Base-by-base conservation (phyloP, 1,284 basidiomycete genomes). In the Cutaneotrichosporon cavernicola region DNA sequence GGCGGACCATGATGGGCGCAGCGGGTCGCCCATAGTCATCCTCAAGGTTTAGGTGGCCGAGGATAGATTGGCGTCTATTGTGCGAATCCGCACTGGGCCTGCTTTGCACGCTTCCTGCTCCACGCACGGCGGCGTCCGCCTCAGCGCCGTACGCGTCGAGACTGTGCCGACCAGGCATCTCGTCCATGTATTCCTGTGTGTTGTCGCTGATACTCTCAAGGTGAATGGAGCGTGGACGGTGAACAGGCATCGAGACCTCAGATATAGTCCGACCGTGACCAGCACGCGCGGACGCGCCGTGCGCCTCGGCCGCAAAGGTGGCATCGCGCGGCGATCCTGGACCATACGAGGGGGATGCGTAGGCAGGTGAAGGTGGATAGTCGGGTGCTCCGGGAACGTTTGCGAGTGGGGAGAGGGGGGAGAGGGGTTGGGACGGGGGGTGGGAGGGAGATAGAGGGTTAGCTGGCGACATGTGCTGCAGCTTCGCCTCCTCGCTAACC, bases 1-100 rank as follows among this genome's bases (percentile, higher is more conserved):
- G 53, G 8, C 73, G 73, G 1, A 74, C 65, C 70, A 76, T 70
- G 50, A 71, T 59, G 2, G 73, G 70, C 56, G 67, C 62, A 10
- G 60, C 58, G 13, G 63, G 63, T 49, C 32, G 63, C n/a, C 64
- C 57, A 18, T 63, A 38, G 56, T 55, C 38, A 40, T 63, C 65
- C 32, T 58, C 53, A 43, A 60, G 53, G 22, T 32, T 58, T 60
- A 69, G 52, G 56, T 22, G 22, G 38, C 67, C 63, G 10, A 70
- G 69, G 30, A 22, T 14, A 6, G 46, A 36, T 7, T 34, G 13
- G 30, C 57, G 38, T 11, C 46, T 50, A 11, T 53, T 53, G 14
- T 31, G 30, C 31, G 30, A 31, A n/a, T 53, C 51, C 30, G 18
- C 30, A 18, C 51, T 53, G 30, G 14, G 51, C 4, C 51, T 13